A percentile compares a stretch with the other conserved stretches of the same genome.
These are phyloP conservation scores for Xylogone sp. DNA, from an alignment of 2,329 filamentous ascomycete genomes.

Conservation along the genomic window DNA sequence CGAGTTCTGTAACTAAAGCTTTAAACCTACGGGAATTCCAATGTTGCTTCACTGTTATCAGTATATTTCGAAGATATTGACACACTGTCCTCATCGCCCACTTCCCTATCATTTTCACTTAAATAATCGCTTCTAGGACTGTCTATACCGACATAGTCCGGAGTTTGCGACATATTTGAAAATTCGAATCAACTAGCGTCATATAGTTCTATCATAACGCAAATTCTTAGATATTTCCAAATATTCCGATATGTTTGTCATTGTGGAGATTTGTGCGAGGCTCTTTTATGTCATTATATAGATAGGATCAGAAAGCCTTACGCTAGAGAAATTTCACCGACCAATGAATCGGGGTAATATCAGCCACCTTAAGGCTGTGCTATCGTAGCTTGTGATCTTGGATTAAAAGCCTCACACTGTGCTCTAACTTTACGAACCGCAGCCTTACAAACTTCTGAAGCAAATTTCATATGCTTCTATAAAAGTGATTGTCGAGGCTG, in stretches of 20 bases:
- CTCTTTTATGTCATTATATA: neutral
- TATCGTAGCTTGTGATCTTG: neutral
- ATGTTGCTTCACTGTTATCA: no score
- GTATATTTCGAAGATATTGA: no score
- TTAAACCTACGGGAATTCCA: neutral
- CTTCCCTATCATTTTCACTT: neutral
- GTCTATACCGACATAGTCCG: neutral
- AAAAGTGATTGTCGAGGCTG: neutral
- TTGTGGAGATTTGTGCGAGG: neutral
- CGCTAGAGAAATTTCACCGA: neutral
- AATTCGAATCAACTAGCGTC: neutral
- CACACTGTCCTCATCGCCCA: neutral
- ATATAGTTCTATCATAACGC: neutral
- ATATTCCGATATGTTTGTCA: neutral
- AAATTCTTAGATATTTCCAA: neutral
- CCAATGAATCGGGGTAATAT: neutral
- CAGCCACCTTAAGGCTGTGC: neutral
- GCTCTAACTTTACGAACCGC: neutral
- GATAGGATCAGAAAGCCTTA: neutral
- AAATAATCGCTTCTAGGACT: neutral
- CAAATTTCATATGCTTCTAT: neutral
- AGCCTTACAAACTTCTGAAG: neutral
- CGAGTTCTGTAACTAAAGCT: neutral
- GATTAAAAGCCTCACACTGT: neutral
- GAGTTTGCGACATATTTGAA: neutral